Base-by-base conservation (phyloP, 306 rosid genomes). In the Nissolia schottii region DNA sequence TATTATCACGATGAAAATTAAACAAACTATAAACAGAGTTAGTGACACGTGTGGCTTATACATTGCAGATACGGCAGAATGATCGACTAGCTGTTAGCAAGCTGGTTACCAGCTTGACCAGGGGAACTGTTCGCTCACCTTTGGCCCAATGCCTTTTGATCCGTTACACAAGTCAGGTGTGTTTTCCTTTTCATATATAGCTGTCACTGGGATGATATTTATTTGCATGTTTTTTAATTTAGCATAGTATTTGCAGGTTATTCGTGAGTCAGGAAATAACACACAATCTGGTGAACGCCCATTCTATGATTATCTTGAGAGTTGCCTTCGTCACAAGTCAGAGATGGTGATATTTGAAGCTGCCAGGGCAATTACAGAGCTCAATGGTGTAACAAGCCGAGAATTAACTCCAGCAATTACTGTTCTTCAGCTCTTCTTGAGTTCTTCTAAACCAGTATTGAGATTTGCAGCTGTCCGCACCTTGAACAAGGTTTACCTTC, bases 381-480 rank as follows among this genome's bases (percentile, higher is more conserved):
- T 94, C 59, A 89, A 58, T 69, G 92, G 97, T 32, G 97, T 94
- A 81, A 87, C 99, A 34, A 89, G 77, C 81, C 84, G 97, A 60
- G 97, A 94, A 81, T 81, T 94, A 71, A 89, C 99, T 43, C 97
- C 99, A 0, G 97, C 99, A 61, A 94, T 94, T 67, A 91, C 97
- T 32, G 99, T 94, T 84, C 99, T 94, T 74, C 99, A 94, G 87
- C 93, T 94, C 70, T 94, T 94, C 81, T 78, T 94, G 71, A 94
- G 99, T 77, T 94, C 97, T 64, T 89, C 99, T 43, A 94, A 94
- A 83, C 99, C 99, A 75, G 99, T 94, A 48, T 79, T 94, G 77
- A 86, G 99, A 89, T 94, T 94, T 84, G 97, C 97, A 77, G 99
- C 99, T 75, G 97, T 94, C 77, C 99, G 99, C 83, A 91, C 99